Conservation (phyloP, 2,329 filamentous ascomycete genomes). For the Colletotrichum graminicola region DNA sequence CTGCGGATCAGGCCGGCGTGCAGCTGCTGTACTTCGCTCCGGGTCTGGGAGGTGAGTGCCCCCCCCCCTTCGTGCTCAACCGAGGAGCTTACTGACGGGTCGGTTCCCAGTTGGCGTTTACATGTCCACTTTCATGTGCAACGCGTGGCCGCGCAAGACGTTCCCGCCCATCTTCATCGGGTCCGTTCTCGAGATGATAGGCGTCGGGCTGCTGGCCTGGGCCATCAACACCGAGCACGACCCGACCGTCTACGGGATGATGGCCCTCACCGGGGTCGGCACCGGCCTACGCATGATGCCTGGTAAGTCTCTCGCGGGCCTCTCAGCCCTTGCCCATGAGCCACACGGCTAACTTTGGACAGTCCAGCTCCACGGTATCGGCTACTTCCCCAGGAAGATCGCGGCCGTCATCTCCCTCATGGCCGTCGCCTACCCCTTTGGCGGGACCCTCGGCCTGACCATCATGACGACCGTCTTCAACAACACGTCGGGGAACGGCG, state of each 20-base stretch:
- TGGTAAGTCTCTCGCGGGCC: constrained; percentile 37
- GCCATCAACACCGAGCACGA: constrained; percentile 64
- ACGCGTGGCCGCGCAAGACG: constrained; percentile 72
- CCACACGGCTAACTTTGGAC: constrained; percentile 17
- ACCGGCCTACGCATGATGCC: constrained; percentile 76
- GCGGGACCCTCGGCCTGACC: constrained; percentile 73
- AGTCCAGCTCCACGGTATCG: constrained; percentile 71
- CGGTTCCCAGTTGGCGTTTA: constrained; percentile 63
- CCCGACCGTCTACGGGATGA: constrained; percentile 72
- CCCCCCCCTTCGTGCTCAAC: neutral
- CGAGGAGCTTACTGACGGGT: neutral
- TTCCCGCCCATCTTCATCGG: constrained; percentile 70
- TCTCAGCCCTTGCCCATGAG: too few relatives aligned
- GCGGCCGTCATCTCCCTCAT: constrained; percentile 71
- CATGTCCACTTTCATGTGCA: constrained; percentile 69
- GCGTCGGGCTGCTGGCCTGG: constrained; percentile 69
- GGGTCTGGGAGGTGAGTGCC: constrained; percentile 65
- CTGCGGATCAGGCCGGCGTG: constrained; percentile 62
- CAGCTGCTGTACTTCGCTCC: constrained; percentile 75
- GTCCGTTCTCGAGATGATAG: constrained; percentile 67
- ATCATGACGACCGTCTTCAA: constrained; percentile 79
- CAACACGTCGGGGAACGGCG: constrained; percentile 58
- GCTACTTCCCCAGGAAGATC: constrained; percentile 69
- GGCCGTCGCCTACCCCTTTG: constrained; percentile 70
- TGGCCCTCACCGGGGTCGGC: constrained; percentile 73